Conservation (phyloP, 2,329 filamentous ascomycete genomes). For the Neonectria ditissima region DNA sequence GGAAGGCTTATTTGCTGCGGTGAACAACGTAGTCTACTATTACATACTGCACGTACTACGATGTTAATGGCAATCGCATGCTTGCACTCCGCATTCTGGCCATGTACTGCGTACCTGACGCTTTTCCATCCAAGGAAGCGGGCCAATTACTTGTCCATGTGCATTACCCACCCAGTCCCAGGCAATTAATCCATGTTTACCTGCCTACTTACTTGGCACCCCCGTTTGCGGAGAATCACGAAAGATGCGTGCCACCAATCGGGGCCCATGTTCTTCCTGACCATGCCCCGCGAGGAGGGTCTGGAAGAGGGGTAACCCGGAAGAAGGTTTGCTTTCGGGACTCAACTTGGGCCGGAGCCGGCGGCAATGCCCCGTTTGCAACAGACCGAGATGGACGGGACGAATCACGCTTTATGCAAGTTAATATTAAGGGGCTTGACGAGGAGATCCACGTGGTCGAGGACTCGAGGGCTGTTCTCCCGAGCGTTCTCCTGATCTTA, state of each 20-base stretch:
- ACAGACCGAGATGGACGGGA: neutral
- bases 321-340: neutral
- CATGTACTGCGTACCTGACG: too few species aligned
- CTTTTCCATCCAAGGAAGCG: slow-evolving; percentile 7
- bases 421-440: slow-evolving; percentile 2
- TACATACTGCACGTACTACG: too few species aligned
- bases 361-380: neutral
- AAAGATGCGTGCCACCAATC: slow-evolving; percentile 20
- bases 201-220: neutral
- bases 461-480: neutral
- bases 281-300: neutral
- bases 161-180: neutral
- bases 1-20: neutral
- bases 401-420: neutral
- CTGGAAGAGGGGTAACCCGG: neutral
- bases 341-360: neutral
- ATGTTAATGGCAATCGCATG: too few species aligned
- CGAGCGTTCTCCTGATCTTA: neutral
- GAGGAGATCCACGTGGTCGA: neutral
- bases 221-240: slow-evolving; percentile 18
- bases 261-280: neutral
- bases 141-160: slow-evolving; percentile 13
- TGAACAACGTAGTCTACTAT: too few species aligned
- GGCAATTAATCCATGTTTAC: neutral
- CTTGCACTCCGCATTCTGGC: too few species aligned